phyloP scores from a whole-genome alignment of 192 early-diverging fungal genomes.

The Dissophora ornata region DNA sequence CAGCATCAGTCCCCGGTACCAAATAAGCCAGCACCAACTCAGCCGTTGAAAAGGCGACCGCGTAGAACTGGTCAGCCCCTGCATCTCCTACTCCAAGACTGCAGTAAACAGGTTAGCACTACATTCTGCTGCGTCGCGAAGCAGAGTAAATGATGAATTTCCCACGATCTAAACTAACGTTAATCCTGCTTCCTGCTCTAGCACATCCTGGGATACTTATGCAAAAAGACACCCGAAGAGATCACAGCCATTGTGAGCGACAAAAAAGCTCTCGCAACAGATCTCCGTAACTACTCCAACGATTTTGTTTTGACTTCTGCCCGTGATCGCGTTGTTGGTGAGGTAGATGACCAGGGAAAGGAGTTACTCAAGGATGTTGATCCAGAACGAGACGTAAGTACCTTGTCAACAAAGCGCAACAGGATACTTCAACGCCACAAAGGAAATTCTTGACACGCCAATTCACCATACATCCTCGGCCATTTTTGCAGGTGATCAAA shows the following conservation, averaged over 20 bases:
- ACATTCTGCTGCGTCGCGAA: neutral
- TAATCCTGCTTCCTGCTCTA: no score
- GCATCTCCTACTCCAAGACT: constrained; percentile 52
- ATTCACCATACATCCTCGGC: no score
- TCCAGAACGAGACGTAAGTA: constrained; percentile 54
- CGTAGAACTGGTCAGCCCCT: constrained; percentile 50
- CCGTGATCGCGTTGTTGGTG: constrained; percentile 51
- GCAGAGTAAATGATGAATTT: no score
- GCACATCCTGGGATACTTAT: constrained; percentile 56
- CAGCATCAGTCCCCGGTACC: constrained; percentile 18
- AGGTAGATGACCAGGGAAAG: constrained; percentile 60
- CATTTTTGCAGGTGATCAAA: constrained; percentile 56
- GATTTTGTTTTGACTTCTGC: constrained; percentile 56
- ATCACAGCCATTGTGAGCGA: constrained; percentile 55
- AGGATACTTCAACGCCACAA: no score
- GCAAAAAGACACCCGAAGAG: constrained; percentile 59
- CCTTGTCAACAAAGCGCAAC: neutral
- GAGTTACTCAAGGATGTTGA: constrained; percentile 54
- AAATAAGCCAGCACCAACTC: constrained; percentile 9
- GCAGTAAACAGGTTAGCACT: constrained; percentile 41
- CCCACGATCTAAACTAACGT: no score
- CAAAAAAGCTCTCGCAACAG: constrained; percentile 52
- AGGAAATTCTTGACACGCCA: no score
- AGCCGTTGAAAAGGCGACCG: constrained; percentile 37
- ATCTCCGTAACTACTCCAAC: constrained; percentile 57